phyloP scores from a whole-genome alignment of 441 rosid species.

The Melastoma candidum region DNA sequence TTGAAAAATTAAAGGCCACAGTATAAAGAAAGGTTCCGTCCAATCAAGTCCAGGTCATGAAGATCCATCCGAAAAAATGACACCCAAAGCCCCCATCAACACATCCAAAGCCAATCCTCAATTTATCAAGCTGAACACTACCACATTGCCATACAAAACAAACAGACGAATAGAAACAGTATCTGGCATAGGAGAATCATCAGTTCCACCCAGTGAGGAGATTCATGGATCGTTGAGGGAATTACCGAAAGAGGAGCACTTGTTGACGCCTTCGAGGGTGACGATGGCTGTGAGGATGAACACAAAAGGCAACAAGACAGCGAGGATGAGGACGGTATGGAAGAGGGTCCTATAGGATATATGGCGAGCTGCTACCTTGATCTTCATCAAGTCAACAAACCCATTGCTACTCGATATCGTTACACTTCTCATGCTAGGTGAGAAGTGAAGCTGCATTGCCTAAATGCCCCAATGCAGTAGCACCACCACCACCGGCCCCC shows the following conservation, averaged over 20 bases:
- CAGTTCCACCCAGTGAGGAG: too few relatives aligned
- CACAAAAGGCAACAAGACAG: constrained; percentile 95
- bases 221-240: too few relatives aligned
- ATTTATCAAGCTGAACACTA: neutral
- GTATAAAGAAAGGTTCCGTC: too few relatives aligned
- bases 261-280: constrained; percentile 99
- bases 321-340: constrained; percentile 90
- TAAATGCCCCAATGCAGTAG: constrained; percentile 12
- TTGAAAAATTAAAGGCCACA: too few relatives aligned
- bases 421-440: constrained; percentile 99
- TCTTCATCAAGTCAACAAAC: constrained; percentile 98
- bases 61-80: neutral
- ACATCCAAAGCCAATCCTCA: neutral
- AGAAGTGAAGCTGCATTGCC: constrained; percentile 99
- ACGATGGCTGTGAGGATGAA: constrained; percentile 96
- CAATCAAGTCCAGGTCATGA: too few relatives aligned
- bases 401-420: constrained; percentile 92
- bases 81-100: constrained; percentile 1
- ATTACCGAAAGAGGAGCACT: constrained; percentile 98
- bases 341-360: constrained; percentile 95
- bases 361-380: constrained; percentile 99
- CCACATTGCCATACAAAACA: neutral
- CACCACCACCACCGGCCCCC: neutral
- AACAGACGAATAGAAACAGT: too few relatives aligned
- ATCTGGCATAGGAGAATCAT: too few relatives aligned